A percentile compares a stretch with the other conserved stretches of the same genome.
Conservation (phyloP, 805 yeast species). For the Pichia ethanolica region DNA sequence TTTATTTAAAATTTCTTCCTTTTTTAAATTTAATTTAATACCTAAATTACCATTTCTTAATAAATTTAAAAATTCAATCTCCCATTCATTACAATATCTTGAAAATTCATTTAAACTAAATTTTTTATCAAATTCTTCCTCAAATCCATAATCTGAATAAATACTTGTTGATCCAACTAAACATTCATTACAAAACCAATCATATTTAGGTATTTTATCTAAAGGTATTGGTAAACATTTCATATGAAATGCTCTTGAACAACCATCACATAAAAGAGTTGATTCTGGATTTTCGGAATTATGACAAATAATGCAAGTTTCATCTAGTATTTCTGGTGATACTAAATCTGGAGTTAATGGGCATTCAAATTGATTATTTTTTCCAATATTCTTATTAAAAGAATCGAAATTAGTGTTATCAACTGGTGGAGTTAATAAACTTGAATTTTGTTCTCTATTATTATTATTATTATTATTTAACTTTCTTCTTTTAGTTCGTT, state of each 20-base stretch:
- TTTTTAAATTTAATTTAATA: conserved; percentile 7
- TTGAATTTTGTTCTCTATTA: too few species aligned
- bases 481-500: neutral
- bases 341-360: conserved; percentile 5
- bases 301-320: conserved; percentile 36
- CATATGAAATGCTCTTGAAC: conserved; percentile 63
- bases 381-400: neutral
- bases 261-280: conserved; percentile 63
- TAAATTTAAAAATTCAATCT: conserved; percentile 26
- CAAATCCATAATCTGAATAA: conserved; percentile 83
- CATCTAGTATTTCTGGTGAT: conserved; percentile 8
- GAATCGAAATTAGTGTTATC: neutral
- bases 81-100: conserved; percentile 40
- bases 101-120: conserved; percentile 46
- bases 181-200: conserved; percentile 81
- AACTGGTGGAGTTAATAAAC: conserved; percentile 2
- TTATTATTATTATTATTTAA: neutral
- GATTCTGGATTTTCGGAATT: conserved; percentile 36
- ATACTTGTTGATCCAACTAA: conserved; percentile 46
- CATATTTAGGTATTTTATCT: conserved; percentile 42
- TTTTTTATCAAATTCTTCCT: conserved; percentile 50
- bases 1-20: conserved; percentile 14
- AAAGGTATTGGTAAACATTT: conserved; percentile 48
- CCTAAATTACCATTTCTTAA: conserved; percentile 9
- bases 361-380: neutral